Percentiles rank a stretch among this genome's conserved stretches.
Conservation (phyloP, 306 rosid genomes). For the Cicer arietinum region DNA sequence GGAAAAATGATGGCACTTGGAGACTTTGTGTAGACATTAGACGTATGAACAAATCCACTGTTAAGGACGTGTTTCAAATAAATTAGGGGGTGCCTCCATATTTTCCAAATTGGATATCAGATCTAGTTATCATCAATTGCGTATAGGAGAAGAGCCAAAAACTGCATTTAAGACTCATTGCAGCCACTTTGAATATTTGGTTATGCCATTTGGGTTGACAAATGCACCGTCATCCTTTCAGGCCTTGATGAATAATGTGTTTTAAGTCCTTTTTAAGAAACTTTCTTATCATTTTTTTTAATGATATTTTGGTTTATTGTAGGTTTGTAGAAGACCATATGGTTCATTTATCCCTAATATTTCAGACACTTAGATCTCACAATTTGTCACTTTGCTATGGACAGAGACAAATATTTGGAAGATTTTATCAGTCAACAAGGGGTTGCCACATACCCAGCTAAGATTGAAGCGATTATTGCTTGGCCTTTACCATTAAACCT, state of each 20-base stretch:
- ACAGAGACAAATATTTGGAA: not conserved
- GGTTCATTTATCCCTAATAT: not conserved
- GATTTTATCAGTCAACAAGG: too few species aligned
- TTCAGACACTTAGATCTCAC: not conserved
- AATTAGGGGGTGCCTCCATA: not conserved
- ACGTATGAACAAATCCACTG: not conserved
- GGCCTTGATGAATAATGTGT: not conserved
- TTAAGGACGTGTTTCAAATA: not conserved
- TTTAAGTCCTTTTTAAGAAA: not conserved
- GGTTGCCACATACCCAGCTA: not conserved
- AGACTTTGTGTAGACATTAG: not conserved
- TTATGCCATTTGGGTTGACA: not conserved
- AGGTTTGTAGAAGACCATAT: not conserved
- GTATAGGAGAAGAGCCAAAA: not conserved
- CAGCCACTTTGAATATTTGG: not conserved
- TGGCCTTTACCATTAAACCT: not conserved
- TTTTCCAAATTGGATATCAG: not conserved
- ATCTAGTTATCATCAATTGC: not conserved
- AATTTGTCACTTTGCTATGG: not conserved
- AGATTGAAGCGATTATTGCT: not conserved
- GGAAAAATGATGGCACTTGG: not conserved
- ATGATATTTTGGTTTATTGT: not conserved
- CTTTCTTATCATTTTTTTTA: not conserved
- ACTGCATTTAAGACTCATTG: not conserved
- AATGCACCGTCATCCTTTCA: not conserved